phyloP scores from a whole-genome alignment of 345 rosid genomes.

The Streptanthus diversifolius region DNA sequence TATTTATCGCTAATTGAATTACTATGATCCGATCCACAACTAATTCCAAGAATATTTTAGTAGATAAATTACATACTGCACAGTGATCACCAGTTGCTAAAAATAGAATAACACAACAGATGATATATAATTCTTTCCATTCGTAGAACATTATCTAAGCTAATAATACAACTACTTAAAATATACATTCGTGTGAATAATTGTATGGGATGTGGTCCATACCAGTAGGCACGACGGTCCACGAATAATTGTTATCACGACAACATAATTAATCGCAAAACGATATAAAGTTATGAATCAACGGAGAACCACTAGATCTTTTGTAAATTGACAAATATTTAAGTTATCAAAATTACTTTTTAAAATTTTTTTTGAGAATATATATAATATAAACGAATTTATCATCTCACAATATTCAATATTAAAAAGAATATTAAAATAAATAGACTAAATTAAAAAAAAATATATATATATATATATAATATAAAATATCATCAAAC shows the following conservation, averaged over 20 bases:
- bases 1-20: not conserved
- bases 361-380: too few species aligned
- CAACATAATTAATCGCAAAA: not conserved
- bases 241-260: constrained; percentile 7
- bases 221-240: constrained; percentile 17
- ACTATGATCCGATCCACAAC: not conserved
- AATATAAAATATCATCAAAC: too few species aligned
- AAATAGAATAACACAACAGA: not conserved
- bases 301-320: not conserved
- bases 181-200: not conserved
- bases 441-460: too few species aligned
- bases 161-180: not conserved
- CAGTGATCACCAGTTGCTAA: not conserved
- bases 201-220: constrained; percentile 24
- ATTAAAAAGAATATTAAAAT: too few species aligned
- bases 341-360: too few species aligned
- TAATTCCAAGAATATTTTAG: not conserved
- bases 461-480: too few species aligned
- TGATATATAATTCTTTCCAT: not conserved
- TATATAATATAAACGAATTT: too few species aligned
- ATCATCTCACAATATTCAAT: too few species aligned
- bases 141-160: not conserved
- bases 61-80: not conserved
- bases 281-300: not conserved
- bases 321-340: not conserved